These are phyloP conservation scores for Phytophthora macrochlamydospora DNA, from an alignment of 352 stramenopile species.

Conservation along the genomic window DNA sequence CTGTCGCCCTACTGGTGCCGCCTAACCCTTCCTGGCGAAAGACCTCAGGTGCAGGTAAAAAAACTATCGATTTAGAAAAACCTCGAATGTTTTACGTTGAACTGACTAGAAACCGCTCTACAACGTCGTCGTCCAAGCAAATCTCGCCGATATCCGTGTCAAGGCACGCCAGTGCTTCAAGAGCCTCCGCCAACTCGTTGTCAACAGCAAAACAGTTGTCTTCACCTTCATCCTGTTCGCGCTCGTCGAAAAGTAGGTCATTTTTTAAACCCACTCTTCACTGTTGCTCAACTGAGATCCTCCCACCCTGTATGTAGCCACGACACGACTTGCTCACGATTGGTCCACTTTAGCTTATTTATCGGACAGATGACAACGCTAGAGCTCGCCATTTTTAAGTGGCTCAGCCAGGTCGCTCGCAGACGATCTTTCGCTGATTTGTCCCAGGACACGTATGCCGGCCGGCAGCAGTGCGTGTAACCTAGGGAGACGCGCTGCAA, in stretches of 20 bases:
- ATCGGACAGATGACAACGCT: neutral
- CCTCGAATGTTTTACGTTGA: too few species aligned
- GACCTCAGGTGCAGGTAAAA: too few species aligned
- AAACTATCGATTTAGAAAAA: too few species aligned
- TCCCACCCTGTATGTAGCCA: neutral
- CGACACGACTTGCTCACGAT: neutral
- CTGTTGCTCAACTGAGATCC: neutral
- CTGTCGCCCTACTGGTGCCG: too few species aligned
- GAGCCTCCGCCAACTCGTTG: neutral
- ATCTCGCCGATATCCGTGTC: neutral
- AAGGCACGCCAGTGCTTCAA: neutral
- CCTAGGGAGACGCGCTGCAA: slow-evolving; percentile 14
- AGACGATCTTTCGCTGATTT: slow-evolving; percentile 22
- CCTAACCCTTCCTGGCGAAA: too few species aligned
- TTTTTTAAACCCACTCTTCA: neutral
- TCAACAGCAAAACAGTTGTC: neutral
- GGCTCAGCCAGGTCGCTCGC: neutral
- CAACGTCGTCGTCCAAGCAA: neutral
- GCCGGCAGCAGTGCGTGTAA: slow-evolving; percentile 22
- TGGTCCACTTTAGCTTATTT: neutral
- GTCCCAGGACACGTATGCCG: slow-evolving; percentile 25
- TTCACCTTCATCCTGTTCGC: neutral
- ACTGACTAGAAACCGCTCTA: neutral
- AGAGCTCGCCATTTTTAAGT: slow-evolving; percentile 4
- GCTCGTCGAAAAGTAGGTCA: neutral